Conservation (phyloP, 352 stramenopile genomes). For the Thraustotheca clavata region DNA sequence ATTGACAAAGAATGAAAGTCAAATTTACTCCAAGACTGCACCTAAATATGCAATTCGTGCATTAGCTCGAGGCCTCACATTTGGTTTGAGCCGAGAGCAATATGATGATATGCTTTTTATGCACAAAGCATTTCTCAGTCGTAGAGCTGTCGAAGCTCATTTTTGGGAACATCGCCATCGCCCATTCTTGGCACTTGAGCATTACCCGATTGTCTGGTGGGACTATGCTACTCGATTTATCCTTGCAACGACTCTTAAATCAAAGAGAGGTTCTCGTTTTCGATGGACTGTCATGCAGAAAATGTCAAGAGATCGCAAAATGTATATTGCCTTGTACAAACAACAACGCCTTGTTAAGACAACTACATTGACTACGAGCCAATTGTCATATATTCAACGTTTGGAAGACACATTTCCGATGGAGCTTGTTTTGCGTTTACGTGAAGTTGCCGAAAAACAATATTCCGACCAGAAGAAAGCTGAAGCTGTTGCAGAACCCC, state of each 20-base stretch:
- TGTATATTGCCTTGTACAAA: constrained; percentile 42
- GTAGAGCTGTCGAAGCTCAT: constrained; percentile 51
- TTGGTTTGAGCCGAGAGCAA: constrained; percentile 56
- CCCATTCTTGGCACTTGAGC: constrained; percentile 29
- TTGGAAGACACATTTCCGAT: constrained; percentile 52
- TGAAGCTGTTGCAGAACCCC: constrained; percentile 27
- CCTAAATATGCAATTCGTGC: constrained; percentile 63
- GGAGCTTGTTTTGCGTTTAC: constrained; percentile 53
- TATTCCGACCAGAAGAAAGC: constrained; percentile 28
- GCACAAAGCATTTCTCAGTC: constrained; percentile 48
- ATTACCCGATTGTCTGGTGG: constrained; percentile 50
- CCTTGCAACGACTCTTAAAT: background rate
- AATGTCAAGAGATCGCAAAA: constrained; percentile 38
- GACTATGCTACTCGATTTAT: constrained; percentile 50
- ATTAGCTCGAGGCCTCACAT: constrained; percentile 36
- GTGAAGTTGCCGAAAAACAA: constrained; percentile 50
- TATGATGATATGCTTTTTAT: constrained; percentile 78
- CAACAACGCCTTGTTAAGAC: constrained; percentile 12
- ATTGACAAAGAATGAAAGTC: constrained; percentile 73
- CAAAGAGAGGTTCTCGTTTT: constrained; percentile 20
- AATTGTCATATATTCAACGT: constrained; percentile 36
- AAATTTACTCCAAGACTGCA: constrained; percentile 40
- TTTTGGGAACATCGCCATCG: constrained; percentile 49
- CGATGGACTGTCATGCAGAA: constrained; percentile 55
- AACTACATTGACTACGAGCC: background rate